phyloP scores from a whole-genome alignment of 2,329 filamentous ascomycete species.

The Cyphellophora europaea region DNA sequence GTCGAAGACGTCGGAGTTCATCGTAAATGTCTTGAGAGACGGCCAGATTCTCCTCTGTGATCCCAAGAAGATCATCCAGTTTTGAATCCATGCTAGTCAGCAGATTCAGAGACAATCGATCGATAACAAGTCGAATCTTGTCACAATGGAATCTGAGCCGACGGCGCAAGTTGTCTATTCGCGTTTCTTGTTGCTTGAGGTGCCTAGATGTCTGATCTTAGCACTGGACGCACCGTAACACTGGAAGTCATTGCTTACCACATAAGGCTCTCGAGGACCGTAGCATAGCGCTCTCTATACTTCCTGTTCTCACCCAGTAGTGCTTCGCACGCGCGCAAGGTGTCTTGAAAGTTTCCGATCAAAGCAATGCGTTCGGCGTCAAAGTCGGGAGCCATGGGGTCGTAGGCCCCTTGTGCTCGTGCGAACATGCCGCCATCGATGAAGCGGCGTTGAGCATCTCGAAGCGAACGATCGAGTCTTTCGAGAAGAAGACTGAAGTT shows the following conservation, averaged over 20 bases:
- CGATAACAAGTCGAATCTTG: constrained; percentile 7
- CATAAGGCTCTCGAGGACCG: constrained; percentile 1
- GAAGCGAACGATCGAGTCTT: constrained; percentile 2
- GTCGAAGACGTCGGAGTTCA: constrained; percentile 2
- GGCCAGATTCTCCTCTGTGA: constrained; percentile 2
- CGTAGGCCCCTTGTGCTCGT: constrained; percentile 2
- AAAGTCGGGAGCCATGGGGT: constrained; percentile 2
- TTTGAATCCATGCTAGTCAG: constrained; percentile 4
- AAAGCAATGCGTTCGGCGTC: constrained; percentile 2
- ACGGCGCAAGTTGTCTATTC: constrained; percentile 2
- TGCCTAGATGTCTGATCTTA: too few species aligned
- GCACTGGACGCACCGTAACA: too few species aligned
- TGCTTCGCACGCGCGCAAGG: constrained; percentile 3
- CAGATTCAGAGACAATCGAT: constrained; percentile 4
- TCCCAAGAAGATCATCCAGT: constrained; percentile 4
- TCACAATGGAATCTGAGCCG: constrained; percentile 4
- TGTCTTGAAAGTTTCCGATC: constrained; percentile 5
- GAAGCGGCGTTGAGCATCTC: constrained; percentile 2
- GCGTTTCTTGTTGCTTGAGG: constrained; percentile 3
- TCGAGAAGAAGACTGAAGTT: constrained; percentile 3
- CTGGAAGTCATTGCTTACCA: constrained; percentile 1
- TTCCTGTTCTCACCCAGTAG: constrained; percentile 3
- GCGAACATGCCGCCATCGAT: constrained; percentile 1
- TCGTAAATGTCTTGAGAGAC: constrained; percentile 3
- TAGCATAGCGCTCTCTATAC: not conserved